Evolutionary conservation across 2,329 filamentous ascomycete genomes (phyloP), one percentile per base, ranked within the genome.

Genomic region (Aspergillus cejpii): DNA sequence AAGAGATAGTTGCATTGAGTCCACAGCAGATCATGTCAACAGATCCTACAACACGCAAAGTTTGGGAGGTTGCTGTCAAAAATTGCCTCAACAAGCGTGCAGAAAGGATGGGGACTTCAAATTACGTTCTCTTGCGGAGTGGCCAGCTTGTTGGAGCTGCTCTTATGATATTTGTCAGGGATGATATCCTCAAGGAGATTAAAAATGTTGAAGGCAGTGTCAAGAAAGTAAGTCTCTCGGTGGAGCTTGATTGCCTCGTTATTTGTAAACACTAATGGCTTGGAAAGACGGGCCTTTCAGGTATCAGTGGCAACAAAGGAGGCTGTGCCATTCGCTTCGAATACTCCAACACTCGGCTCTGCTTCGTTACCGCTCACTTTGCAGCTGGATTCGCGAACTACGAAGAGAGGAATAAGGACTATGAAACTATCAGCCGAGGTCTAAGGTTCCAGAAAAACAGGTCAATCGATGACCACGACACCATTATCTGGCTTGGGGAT

Each of bases 1-100:
- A 98, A 62, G 92, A 98, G 66, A 97, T 98, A 51, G 92, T 98
- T n/a, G 87, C 95, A 61, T 73, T 98, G 37, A 96, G 88, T 57
- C 92, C 94, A 12, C 91, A 97, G 64, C 92, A 98, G 61, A 97
- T 98, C 60, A 96, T 98, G 89, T 95, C 94, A 53, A 97, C 90
- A 48, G 91, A 98, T 62, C 92, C 92, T 1, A 81, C 83, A 2
- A 79, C 87, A 43, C 87, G 91, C 53, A 83, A 88, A 51, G 72
- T 83, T 15, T 98, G 92, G 92, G 92, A 98, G 63, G 71, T 76
- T 42, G 83, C 86, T 3, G 89, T 97, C 19, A 83, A 84, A 53
- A 74, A 74, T 37, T 87, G 84, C 11, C 69, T 98, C 29, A 96
- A 97, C 57, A 68, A 71, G 8, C 79, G 85, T 51, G 82, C 87